Percentiles rank a stretch among this genome's conserved stretches.
Evolutionary conservation across 768 basidiomycete genomes (phyloP).

Genomic region (Neoboletus magnificus): DNA sequence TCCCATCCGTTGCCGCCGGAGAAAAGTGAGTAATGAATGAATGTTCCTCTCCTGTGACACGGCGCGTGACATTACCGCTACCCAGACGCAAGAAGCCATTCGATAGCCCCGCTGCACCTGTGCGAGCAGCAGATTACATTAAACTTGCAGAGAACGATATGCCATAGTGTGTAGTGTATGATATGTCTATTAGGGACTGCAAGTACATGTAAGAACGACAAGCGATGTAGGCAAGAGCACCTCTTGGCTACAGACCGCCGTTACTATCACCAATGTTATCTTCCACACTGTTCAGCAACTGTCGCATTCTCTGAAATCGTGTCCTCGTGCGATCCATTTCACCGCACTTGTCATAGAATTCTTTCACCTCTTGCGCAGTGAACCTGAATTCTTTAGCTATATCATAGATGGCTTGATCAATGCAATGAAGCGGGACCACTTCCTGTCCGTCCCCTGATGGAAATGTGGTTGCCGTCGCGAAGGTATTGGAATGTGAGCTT

Average conservation of each 20-base stretch:
- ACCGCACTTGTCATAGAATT: slow-evolving; percentile 70
- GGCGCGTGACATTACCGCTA: slow-evolving; percentile 9
- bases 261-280: slow-evolving; percentile 17
- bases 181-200: neutral
- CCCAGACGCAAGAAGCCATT: slow-evolving; percentile 71
- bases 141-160: slow-evolving; percentile 62
- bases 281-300: slow-evolving; percentile 32
- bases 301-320: slow-evolving; percentile 69
- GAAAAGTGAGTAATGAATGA: slow-evolving; percentile 63
- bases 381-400: slow-evolving; percentile 72
- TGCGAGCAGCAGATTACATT: slow-evolving; percentile 66
- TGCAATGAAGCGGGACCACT: slow-evolving; percentile 46
- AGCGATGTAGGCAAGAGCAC: neutral
- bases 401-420: slow-evolving; percentile 60
- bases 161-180: slow-evolving; percentile 15
- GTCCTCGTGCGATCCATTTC: slow-evolving; percentile 64
- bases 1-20: slow-evolving; percentile 94
- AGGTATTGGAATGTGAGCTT: neutral
- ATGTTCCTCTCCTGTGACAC: neutral
- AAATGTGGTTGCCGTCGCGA: slow-evolving; percentile 2
- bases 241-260: slow-evolving; percentile 2
- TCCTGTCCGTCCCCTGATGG: slow-evolving; percentile 7
- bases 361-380: slow-evolving; percentile 72
- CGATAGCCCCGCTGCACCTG: slow-evolving; percentile 77
- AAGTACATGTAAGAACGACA: neutral